Base-by-base conservation (phyloP, 805 yeast species). In the Tetrapisispora phaffii region DNA sequence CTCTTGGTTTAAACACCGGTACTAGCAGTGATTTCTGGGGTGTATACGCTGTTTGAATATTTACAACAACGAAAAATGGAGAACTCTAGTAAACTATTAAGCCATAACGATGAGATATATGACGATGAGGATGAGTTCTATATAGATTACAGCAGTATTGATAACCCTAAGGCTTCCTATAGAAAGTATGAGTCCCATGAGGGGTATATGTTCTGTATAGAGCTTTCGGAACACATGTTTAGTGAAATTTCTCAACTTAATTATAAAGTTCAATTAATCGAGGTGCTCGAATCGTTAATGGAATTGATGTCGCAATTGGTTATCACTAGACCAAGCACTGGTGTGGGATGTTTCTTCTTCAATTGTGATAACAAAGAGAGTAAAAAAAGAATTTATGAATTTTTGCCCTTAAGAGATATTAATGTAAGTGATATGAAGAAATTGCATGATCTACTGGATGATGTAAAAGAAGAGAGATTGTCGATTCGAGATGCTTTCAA, bases 291-390 rank as follows among this genome's bases (percentile, higher is more conserved):
- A 13, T 72, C 83, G 1, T 68, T 85, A 7, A 68, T 73, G 43
- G 78, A 76, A n/a, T 65, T 86, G 31, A 74, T 87, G 65, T 70
- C 80, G 3, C 81, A 78, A 41, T 67, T 85, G 46, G 77, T 83
- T 1, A 77, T 83, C 29, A 71, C 82, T 0, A 63, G 76, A 33
- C 85, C 88, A 1, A 69, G 71, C 38, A 82, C 90, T 1, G 89
- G 86, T 0, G 67, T 86, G 22, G 97, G 96, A 0, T 75, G 88
- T 39, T 76, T 80, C 54, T 57, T 83, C 15, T 77, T 75, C 63
- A 77, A 75, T 56, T 74, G 75, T 60, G 54, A 50, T 42, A 67
- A 44, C 44, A 60, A 66, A n/a, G 50, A 56, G 13, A 8, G 29
- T 24, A 28, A 42, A 20, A 34, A 50, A 46, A 79, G 82, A 0